Evolutionary conservation across 352 stramenopile species (phyloP), one percentile per base, ranked within the genome.

Genomic region (Globisporangium spinosum): DNA sequence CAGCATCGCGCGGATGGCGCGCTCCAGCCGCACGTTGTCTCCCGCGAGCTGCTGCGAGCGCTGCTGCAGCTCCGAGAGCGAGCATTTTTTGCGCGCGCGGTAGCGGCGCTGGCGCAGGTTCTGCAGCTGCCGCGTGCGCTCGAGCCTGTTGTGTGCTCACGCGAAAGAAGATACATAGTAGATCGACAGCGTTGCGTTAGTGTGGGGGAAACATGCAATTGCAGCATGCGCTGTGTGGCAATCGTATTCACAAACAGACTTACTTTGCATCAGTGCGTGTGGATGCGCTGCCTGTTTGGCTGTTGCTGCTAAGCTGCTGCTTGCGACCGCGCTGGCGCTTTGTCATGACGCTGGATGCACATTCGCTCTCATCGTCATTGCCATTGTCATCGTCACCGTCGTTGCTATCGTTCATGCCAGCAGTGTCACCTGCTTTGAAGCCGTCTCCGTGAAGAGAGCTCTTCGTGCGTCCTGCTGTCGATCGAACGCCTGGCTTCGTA

Each of bases 71-170:
- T 69, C 68, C 12, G 72, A 78, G 51, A 64, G 61, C 15, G 62
- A 79, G 3, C 68, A 74, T 40, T 84, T 82, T 51, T 84, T 84
- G 51, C 77, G 77, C 58, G 78, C 77, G 62, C 77, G 77, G 58
- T 84, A 84, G 62, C 77, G 77, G 4, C 70, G 75, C 59, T 84
- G 77, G 5, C 77, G 77, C 38, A 76, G 43, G 62, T 80, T 84
- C 56, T 84, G 77, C 27, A 84, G 62, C 51, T 77, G 63, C n/a
- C 77, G 75, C 49, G 72, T 64, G 47, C 72, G 77, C 35, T 82
- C 63, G 27, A 70, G 68, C 27, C 77, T 82, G 56, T 20, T 25
- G 34, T 25, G 34, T 8, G 55, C 34, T 34, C 38, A 45, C 15
- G 25, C 20, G 8, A 40, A 22, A 32, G 29, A 35, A 60, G 29